Conservation (phyloP, 2,329 filamentous ascomycete species). For the Emydomyces testavorans region DNA sequence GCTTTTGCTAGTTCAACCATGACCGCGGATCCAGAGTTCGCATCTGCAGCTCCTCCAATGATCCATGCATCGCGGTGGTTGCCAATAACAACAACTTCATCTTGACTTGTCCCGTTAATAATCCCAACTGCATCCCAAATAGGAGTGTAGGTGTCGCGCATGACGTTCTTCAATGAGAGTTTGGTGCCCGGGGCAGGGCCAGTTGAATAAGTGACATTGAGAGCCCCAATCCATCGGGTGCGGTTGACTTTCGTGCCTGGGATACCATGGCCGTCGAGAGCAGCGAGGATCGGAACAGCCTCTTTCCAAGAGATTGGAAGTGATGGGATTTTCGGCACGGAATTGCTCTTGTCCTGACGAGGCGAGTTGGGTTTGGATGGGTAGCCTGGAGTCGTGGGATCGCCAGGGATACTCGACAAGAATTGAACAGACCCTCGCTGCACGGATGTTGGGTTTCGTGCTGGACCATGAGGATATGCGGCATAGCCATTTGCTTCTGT, state of each 20-base stretch:
- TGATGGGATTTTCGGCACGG: slow-evolving; percentile 27
- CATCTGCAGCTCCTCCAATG: slow-evolving; percentile 42
- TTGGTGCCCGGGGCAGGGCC: slow-evolving; percentile 22
- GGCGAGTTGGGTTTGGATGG: slow-evolving; percentile 23
- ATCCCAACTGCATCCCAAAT: slow-evolving; percentile 24
- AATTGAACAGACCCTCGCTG: slow-evolving; percentile 38
- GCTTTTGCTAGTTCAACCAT: slow-evolving; percentile 42
- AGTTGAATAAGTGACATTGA: slow-evolving; percentile 26
- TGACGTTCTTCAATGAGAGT: slow-evolving; percentile 21
- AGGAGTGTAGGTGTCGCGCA: slow-evolving; percentile 19
- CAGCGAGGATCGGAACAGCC: slow-evolving; percentile 23
- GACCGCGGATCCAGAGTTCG: slow-evolving; percentile 41
- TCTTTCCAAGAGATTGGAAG: slow-evolving; percentile 25
- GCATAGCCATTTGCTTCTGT: slow-evolving; percentile 38
- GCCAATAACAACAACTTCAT: slow-evolving; percentile 40
- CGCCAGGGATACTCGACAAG: slow-evolving; percentile 20
- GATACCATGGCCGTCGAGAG: slow-evolving; percentile 27
- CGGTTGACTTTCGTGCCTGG: slow-evolving; percentile 25
- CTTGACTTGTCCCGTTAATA: slow-evolving; percentile 22
- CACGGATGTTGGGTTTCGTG: slow-evolving; percentile 36
- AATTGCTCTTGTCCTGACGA: slow-evolving; percentile 20
- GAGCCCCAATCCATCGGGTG: slow-evolving; percentile 25
- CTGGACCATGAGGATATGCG: slow-evolving; percentile 35
- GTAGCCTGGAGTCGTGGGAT: slow-evolving; percentile 26
- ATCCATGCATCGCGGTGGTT: slow-evolving; percentile 48